Evolutionary conservation across 2,329 filamentous ascomycete species (phyloP).

Genomic region (Beauveria sp.): DNA sequence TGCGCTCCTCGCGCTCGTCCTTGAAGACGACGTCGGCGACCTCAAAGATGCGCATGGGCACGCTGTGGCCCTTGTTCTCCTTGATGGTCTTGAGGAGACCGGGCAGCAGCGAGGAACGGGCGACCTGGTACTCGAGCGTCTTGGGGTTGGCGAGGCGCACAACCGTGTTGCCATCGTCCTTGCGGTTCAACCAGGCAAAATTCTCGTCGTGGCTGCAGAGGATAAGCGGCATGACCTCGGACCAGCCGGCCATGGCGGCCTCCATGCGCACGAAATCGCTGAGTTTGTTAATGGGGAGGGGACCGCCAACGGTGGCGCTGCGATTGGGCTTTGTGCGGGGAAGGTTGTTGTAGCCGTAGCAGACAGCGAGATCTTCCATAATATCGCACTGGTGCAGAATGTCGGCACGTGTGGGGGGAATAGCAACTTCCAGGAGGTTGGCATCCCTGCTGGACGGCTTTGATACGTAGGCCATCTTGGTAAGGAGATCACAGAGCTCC

Average conservation of each 20-base stretch:
- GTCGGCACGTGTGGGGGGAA: slow-evolving; percentile 87
- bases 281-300: slow-evolving; percentile 89
- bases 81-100: slow-evolving; percentile 88
- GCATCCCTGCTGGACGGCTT: slow-evolving; percentile 62
- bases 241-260: slow-evolving; percentile 90
- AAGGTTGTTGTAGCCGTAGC: slow-evolving; percentile 95
- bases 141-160: slow-evolving; percentile 88
- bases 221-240: slow-evolving; percentile 91
- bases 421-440: slow-evolving; percentile 69
- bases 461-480: slow-evolving; percentile 83
- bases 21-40: slow-evolving; percentile 89
- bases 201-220: slow-evolving; percentile 98
- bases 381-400: slow-evolving; percentile 95
- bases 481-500: slow-evolving; percentile 70
- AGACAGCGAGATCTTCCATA: slow-evolving; percentile 97
- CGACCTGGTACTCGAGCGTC: slow-evolving; percentile 87
- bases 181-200: slow-evolving; percentile 88
- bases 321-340: slow-evolving; percentile 81
- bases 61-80: slow-evolving; percentile 82
- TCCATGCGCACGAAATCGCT: slow-evolving; percentile 84
- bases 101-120: slow-evolving; percentile 77
- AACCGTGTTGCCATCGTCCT: slow-evolving; percentile 76
- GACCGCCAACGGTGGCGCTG: slow-evolving; percentile 77
- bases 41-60: slow-evolving; percentile 91
- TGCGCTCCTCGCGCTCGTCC: slow-evolving; percentile 71